phyloP scores from a whole-genome alignment of 164 flowering plant genomes.

The Aristolochia fimbriata region DNA sequence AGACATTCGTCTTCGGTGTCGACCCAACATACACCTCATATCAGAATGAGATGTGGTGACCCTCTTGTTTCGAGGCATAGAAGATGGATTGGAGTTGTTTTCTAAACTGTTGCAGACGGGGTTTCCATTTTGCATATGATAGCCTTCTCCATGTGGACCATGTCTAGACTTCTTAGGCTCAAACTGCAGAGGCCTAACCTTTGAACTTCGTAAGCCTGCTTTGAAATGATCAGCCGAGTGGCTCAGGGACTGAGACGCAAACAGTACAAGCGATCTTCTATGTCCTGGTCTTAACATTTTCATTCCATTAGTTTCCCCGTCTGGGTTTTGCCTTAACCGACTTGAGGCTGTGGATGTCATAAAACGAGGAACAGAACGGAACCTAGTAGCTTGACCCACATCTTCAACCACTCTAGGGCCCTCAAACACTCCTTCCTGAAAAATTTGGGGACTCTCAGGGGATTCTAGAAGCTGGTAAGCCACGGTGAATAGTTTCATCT shows the following conservation, averaged over 20 bases:
- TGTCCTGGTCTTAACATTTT: slow-evolving; percentile 26
- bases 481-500: slow-evolving; percentile 29
- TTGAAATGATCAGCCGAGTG: slow-evolving; percentile 33
- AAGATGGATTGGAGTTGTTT: slow-evolving; percentile 12
- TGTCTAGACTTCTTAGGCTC: slow-evolving; percentile 17
- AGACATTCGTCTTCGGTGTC: slow-evolving; percentile 65
- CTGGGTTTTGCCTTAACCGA: slow-evolving; percentile 45
- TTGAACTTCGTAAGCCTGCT: slow-evolving; percentile 23
- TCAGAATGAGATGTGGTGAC: slow-evolving; percentile 35
- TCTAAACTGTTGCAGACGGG: slow-evolving; percentile 19
- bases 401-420: slow-evolving; percentile 23
- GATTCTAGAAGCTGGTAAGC: slow-evolving; percentile 17
- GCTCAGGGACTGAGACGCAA: slow-evolving; percentile 51
- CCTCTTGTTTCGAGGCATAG: slow-evolving; percentile 25
- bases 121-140: slow-evolving; percentile 12
- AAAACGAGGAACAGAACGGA: slow-evolving; percentile 53
- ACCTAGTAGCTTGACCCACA: slow-evolving; percentile 9
- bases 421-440: slow-evolving; percentile 14
- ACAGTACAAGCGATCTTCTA: slow-evolving; percentile 35
- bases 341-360: slow-evolving; percentile 71
- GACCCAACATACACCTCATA: slow-evolving; percentile 23
- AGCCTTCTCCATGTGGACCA: slow-evolving; percentile 21
- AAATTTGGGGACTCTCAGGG: slow-evolving; percentile 17
- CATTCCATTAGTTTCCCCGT: slow-evolving; percentile 26
- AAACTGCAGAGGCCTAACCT: slow-evolving; percentile 1